These are phyloP conservation scores for Parietaria judaica DNA, from an alignment of 306 rosid species.

Conservation along the genomic window DNA sequence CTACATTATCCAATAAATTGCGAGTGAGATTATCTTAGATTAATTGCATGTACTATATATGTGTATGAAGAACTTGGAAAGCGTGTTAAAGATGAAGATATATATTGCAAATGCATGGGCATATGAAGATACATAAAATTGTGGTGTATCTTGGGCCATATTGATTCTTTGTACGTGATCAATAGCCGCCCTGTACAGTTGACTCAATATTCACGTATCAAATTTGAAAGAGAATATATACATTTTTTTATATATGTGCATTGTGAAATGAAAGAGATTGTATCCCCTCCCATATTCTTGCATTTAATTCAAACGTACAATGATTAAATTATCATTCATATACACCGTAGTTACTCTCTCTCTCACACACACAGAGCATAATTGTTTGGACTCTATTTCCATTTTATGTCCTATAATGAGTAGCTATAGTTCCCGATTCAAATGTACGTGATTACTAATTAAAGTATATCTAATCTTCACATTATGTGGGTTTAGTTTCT, in stretches of 20 bases:
- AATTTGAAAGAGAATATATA: background rate
- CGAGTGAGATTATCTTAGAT: too few species aligned
- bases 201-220: background rate
- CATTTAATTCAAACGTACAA: background rate
- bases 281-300: background rate
- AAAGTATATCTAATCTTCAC: too few species aligned
- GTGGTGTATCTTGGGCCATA: background rate
- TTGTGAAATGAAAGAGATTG: background rate
- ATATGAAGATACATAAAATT: background rate
- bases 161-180: background rate
- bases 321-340: background rate
- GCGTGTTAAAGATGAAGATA: constrained; percentile 6
- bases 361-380: too few species aligned
- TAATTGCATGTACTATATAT: background rate
- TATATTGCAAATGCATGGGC: background rate
- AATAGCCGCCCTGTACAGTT: too few species aligned
- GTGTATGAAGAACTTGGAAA: background rate
- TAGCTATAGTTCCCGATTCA: too few species aligned
- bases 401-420: too few species aligned
- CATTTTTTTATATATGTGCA: background rate
- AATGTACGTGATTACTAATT: too few species aligned
- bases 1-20: too few species aligned
- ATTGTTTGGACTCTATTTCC: too few species aligned
- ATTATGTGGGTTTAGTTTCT: too few species aligned
- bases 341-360: background rate